phyloP scores from a whole-genome alignment of 176 grass and related monocot genomes.

The Eragrostis curvula region DNA sequence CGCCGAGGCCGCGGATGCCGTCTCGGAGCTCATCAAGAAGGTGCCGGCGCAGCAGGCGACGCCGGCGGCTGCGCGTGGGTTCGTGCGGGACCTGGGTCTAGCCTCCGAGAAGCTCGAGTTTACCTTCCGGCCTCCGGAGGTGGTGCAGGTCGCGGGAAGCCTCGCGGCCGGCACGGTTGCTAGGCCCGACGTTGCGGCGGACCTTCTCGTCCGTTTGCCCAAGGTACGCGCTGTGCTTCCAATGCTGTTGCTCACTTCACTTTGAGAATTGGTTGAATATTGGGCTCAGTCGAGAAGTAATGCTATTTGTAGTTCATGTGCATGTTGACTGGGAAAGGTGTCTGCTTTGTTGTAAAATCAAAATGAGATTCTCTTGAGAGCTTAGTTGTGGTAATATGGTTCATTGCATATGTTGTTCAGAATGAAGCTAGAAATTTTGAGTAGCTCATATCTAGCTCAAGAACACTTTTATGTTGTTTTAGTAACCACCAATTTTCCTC shows the following conservation, averaged over 20 bases:
- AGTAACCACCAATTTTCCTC: background rate
- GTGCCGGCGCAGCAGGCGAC: slow-evolving; percentile 59
- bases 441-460: background rate
- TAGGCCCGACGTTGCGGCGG: slow-evolving; percentile 71
- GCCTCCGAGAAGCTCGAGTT: slow-evolving; percentile 60
- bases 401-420: background rate
- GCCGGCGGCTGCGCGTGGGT: slow-evolving; percentile 47
- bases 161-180: slow-evolving; percentile 56
- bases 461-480: background rate
- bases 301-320: too few relatives aligned
- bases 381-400: background rate
- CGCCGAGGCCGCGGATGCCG: slow-evolving; percentile 45
- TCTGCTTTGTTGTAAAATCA: too few relatives aligned
- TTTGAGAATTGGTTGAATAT: background rate
- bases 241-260: background rate
- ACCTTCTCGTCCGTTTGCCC: slow-evolving; percentile 85
- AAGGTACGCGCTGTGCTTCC: slow-evolving; percentile 45
- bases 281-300: too few relatives aligned
- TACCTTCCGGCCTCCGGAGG: slow-evolving; percentile 63
- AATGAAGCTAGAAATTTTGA: background rate
- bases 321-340: too few relatives aligned
- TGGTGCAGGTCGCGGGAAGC: slow-evolving; percentile 64
- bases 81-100: slow-evolving; percentile 68
- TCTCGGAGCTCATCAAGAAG: slow-evolving; percentile 55
- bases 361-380: too few relatives aligned